These are phyloP conservation scores for Hordeum pubiflorum DNA, from an alignment of 202 grass and related monocot species.

Conservation along the genomic window DNA sequence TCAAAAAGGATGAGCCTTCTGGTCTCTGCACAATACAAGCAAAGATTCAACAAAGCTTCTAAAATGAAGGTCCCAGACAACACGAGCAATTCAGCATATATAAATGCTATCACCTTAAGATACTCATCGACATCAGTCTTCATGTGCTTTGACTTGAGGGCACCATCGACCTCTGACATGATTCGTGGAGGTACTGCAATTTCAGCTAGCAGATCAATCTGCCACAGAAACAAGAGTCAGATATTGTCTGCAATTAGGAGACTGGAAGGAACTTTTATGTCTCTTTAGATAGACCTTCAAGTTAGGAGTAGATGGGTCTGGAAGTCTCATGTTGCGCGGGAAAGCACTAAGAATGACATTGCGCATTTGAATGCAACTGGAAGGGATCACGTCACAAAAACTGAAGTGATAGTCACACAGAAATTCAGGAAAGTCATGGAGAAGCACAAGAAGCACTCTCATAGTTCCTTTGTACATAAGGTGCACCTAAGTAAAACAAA, in stretches of 20 bases:
- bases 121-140: conserved; percentile 78
- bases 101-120: conserved; percentile 57
- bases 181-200: conserved; percentile 66
- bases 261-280: background rate
- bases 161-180: conserved; percentile 70
- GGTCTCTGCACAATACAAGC: conserved; percentile 42
- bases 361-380: conserved; percentile 84
- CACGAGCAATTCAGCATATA: background rate
- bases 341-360: conserved; percentile 88
- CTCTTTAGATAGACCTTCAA: conserved; percentile 40
- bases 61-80: background rate
- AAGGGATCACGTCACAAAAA: conserved; percentile 82
- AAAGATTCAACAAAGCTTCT: background rate
- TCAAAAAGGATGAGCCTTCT: conserved; percentile 65
- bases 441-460: conserved; percentile 63
- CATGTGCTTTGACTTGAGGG: conserved; percentile 63
- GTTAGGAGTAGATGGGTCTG: conserved; percentile 77
- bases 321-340: conserved; percentile 74
- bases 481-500: conserved; percentile 36
- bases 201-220: conserved; percentile 81
- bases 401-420: conserved; percentile 82
- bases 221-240: conserved; percentile 15
- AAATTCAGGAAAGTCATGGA: conserved; percentile 89
- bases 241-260: background rate
- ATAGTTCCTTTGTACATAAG: conserved; percentile 75